Evolutionary conservation across 2,329 filamentous ascomycete genomes (phyloP).

Genomic region (Geosmithia putterillii): DNA sequence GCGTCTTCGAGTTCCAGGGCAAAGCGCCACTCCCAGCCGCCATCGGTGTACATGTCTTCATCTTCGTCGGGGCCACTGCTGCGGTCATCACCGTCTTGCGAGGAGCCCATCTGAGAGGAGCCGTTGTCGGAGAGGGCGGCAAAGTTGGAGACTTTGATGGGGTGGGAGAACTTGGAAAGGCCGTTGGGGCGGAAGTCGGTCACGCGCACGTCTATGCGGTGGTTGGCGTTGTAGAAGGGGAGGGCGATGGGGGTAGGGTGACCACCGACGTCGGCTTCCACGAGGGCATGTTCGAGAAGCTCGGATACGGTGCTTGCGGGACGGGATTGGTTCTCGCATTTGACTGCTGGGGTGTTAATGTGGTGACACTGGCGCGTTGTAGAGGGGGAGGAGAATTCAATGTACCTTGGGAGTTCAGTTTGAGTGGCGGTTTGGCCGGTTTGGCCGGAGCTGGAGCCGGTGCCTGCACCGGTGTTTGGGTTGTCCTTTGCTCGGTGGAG

Average conservation of each 20-base stretch:
- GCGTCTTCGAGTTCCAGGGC: conserved; percentile 66
- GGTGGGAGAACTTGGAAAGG: conserved; percentile 58
- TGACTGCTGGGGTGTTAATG: conserved; percentile 19
- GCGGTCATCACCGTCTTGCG: no score
- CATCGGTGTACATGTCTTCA: conserved; percentile 9
- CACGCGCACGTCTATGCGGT: conserved; percentile 59
- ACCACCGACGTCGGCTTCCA: conserved; percentile 30
- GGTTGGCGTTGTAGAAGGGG: conserved; percentile 65
- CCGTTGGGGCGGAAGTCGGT: conserved; percentile 65
- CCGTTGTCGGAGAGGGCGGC: conserved; percentile 34
- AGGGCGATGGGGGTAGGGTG: conserved; percentile 27
- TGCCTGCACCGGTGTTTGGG: no score
- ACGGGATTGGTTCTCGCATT: conserved; percentile 29
- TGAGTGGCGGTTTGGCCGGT: not conserved
- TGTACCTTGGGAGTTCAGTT: conserved; percentile 1
- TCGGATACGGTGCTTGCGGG: conserved; percentile 20
- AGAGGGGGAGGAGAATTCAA: not conserved
- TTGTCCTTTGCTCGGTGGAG: not conserved
- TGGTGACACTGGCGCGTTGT: not conserved
- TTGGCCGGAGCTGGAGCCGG: not conserved
- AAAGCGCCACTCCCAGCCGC: conserved; percentile 74
- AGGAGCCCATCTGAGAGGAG: conserved; percentile 9
- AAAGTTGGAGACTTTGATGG: conserved; percentile 30
- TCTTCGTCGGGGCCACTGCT: conserved; percentile 11
- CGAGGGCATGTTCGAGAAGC: conserved; percentile 23